Base-by-base conservation (phyloP, 257 asterid genomes). In the Forsythia suspensa region DNA sequence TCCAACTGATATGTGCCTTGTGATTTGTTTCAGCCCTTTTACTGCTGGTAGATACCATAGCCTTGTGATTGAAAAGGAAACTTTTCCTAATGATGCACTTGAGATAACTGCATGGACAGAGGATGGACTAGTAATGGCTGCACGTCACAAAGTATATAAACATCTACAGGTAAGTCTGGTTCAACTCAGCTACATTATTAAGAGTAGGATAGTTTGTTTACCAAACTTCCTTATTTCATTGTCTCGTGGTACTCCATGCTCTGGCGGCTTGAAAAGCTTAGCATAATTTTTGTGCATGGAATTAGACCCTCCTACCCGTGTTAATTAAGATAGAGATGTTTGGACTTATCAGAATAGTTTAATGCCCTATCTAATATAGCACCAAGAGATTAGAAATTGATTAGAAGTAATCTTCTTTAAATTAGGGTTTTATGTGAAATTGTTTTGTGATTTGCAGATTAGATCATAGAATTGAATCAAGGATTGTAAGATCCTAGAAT, bases 81-180 rank as follows among this genome's bases (percentile, higher is more conserved):
- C 87, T 20, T 95, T 92, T 84, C 99, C 99, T 1, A 82, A 82
- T 61, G 94, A 92, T 68, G 87, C 70, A 57, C 95, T 95, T 11
- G 99, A 95, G 88, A 83, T 93, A 67, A 95, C 98, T 29, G 99
- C 98, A 5, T 92, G 97, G 98, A 95, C 99, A 0, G 99, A 92
- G 83, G 97, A 95, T 67, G 99, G 98, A 34, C 82, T 92, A 59
- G 70, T 95, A 40, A 95, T 95, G 99, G 99, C 92, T 86, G 97
- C 92, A 82, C 97, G 97, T 83, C 99, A 95, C 90, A 95, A 84
- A 88, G 88, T 82, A 21, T 76, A 91, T 83, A 84, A 84, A 77
- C 91, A 91, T 78, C 72, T 95, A 38, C 98, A 80, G 98, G 99
- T 95, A 78, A 81, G 16, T 43, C 73, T 43, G 36, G 71, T 72